Percentiles rank a stretch among this genome's conserved stretches.
Conservation (phyloP, 441 rosid species). For the Theobroma grandiflorum region DNA sequence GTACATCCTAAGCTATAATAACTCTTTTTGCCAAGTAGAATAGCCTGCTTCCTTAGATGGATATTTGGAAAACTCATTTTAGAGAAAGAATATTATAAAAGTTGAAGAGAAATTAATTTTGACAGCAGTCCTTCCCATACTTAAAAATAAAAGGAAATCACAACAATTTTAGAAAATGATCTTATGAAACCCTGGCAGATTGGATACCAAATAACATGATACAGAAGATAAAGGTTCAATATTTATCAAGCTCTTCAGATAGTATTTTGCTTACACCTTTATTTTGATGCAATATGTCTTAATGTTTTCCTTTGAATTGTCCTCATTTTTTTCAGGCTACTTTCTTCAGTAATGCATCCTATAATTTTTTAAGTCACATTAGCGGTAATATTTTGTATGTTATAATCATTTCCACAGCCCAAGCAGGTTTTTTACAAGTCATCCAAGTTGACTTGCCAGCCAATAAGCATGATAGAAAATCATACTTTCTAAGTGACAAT, state of each 20-base stretch:
- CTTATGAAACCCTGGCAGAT: background rate
- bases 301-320: background rate
- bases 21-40: background rate
- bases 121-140: background rate
- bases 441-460: constrained; percentile 16
- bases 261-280: background rate
- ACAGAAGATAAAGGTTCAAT: background rate
- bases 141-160: background rate
- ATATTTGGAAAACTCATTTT: background rate
- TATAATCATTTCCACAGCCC: background rate
- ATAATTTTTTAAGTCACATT: constrained; percentile 11
- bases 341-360: background rate
- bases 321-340: constrained; percentile 1
- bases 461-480: constrained; percentile 13
- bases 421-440: constrained; percentile 7
- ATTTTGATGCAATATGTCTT: constrained; percentile 9
- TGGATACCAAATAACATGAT: background rate
- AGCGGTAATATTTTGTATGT: background rate
- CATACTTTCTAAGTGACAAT: background rate
- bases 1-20: background rate
- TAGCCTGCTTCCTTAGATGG: too few relatives aligned
- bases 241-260: background rate
- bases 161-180: constrained; percentile 1
- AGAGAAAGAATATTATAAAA: constrained; percentile 6
- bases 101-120: background rate